phyloP scores from a whole-genome alignment of 1,284 basidiomycete genomes.

The Mycena sp. region DNA sequence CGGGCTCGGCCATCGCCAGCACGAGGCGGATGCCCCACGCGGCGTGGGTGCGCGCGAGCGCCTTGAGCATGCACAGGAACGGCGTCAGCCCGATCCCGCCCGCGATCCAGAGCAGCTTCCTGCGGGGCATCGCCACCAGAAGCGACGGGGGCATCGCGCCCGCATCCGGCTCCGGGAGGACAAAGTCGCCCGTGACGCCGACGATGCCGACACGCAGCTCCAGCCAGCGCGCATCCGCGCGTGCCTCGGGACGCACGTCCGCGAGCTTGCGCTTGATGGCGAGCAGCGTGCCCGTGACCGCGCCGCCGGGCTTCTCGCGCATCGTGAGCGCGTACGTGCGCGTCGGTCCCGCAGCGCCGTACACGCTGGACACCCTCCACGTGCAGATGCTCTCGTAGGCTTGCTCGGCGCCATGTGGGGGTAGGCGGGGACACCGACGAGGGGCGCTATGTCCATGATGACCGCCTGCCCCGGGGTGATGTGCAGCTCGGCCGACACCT shows the following conservation, averaged over 20 bases:
- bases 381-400: too few species aligned
- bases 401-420: too few species aligned
- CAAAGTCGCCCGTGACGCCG: conserved; percentile 53
- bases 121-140: conserved; percentile 2
- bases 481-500: too few species aligned
- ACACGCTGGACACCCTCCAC: too few species aligned
- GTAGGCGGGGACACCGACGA: too few species aligned
- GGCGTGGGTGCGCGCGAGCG: conserved; percentile 33
- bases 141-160: conserved; percentile 12
- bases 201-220: conserved; percentile 47
- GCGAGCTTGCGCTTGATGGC: conserved; percentile 51
- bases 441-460: too few species aligned
- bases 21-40: conserved; percentile 52
- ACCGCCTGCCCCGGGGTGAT: too few species aligned
- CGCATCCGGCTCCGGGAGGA: conserved; percentile 39
- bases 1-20: conserved; percentile 54
- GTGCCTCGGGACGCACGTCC: conserved; percentile 47
- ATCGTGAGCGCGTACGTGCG: conserved; percentile 57
- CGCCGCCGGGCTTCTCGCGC: conserved; percentile 60
- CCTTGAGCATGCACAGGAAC: conserved; percentile 56
- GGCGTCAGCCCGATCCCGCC: too few species aligned
- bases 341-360: conserved; percentile 17
- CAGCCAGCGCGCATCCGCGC: conserved; percentile 49
- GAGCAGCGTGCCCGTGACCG: conserved; percentile 63
- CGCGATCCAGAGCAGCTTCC: conserved; percentile 56